Conservation (phyloP, 495 filamentous ascomycete genomes). For the Annulohypoxylon moriforme region DNA sequence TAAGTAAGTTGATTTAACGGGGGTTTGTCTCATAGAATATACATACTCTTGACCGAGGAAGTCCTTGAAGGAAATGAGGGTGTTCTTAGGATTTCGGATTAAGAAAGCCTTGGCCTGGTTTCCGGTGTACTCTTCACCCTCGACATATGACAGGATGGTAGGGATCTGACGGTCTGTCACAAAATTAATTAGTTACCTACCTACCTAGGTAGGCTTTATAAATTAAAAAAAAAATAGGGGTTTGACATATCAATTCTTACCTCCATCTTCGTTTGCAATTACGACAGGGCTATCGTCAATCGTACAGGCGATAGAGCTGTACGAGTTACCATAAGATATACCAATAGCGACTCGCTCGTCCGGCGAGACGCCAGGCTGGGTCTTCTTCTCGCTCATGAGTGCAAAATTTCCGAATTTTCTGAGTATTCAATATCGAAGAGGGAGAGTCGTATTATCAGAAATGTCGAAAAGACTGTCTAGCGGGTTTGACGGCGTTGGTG, state of each 20-base stretch:
- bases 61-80: conserved; percentile 94
- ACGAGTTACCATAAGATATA: conserved; percentile 97
- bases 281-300: conserved; percentile 95
- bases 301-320: conserved; percentile 94
- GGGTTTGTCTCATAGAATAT: background rate
- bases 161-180: conserved; percentile 92
- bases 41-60: conserved; percentile 90
- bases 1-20: conserved; percentile 16
- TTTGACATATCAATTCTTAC: conserved; percentile 59
- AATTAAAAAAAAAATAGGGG: conserved; percentile 1
- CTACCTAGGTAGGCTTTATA: background rate
- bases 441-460: background rate
- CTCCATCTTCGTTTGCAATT: conserved; percentile 99
- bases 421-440: background rate
- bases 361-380: conserved; percentile 59
- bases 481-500: conserved; percentile 10
- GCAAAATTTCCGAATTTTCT: conserved; percentile 6
- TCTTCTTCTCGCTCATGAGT: conserved; percentile 53
- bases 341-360: conserved; percentile 84
- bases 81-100: conserved; percentile 90
- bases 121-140: conserved; percentile 96
- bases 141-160: conserved; percentile 90
- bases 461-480: background rate
- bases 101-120: conserved; percentile 94
- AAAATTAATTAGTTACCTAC: conserved; percentile 22